Evolutionary conservation across 768 basidiomycete species (phyloP), one percentile per base, ranked within the genome.

Genomic region (Porphyrellus cyaneotinctus): DNA sequence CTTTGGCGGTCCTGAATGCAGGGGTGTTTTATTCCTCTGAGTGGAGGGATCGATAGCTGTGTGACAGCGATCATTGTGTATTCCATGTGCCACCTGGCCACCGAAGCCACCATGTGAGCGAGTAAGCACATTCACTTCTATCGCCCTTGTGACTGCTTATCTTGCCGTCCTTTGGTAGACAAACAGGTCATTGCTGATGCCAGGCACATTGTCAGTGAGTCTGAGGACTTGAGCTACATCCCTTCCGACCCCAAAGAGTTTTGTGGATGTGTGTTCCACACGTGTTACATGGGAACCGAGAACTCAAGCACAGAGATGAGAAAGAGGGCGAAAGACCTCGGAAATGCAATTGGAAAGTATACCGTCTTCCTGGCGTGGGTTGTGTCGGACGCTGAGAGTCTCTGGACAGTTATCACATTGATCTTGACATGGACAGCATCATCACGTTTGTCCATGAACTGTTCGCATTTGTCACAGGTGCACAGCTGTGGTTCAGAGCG

Each of bases 271-370:
- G 85, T 98, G 49, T 95, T 99, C 75, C 95, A 98, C 68, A 95
- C 95, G 0, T 97, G 93, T 70, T 99, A 95, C 71, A 98, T 99
- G 97, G 95, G 95, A 7, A 99, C 97, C 0, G 91, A 94, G 69
- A 95, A 98, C 67, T 97, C 95, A 7, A 91, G 87, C 54, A 69
- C 69, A 0, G 97, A 97, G 61, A 98, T 95, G 8, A 75, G 92
- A 12, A 72, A 77, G 55, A 77, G 97, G 31, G 97, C 97, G 1
- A 95, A 91, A 67, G 83, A 88, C 39, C 80, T 99, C 4, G 83
- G 90, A 7, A 78, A 84, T 33, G 88, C 91, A 0, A 95, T 99
- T 49, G 95, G 95, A 64, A 88, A 89, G 95, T 91, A 57, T 47
- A 74, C n/a, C n/a, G 53, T 11, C 6, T 14, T 43, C 17, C n/a